Evolutionary conservation across 1,284 basidiomycete genomes (phyloP), one percentile per base, ranked within the genome.

Genomic region (Exobasidium cylindrosporum): DNA sequence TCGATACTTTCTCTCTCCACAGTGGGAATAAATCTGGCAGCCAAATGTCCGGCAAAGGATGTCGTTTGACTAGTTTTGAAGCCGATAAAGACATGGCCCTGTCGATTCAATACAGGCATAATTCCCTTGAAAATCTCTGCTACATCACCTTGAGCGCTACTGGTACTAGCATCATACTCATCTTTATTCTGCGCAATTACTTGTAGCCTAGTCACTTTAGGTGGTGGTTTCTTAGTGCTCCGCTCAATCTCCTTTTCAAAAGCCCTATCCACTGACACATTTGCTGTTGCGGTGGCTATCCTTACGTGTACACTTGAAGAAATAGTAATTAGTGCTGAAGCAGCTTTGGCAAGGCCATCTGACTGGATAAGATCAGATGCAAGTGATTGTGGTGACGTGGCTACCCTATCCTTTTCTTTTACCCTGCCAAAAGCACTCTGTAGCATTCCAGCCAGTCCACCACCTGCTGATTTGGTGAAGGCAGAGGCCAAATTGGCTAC

Each of bases 1-100:
- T 96, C 93, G 66, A 97, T 88, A 0, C 90, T 91, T 81, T 98
- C 95, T 67, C 95, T 86, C 81, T 98, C 95, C 1, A 98, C 95
- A 0, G 95, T 98, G 0, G 93, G 92, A 63, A 98, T 96, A 78
- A 97, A 97, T 6, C 93, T 14, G n/a, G 57, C 57, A 1, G 57
- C 57, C 26, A 97, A 87, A 73, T 95, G 92, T 0, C 93, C 93
- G 2, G 90, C 91, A 49, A 96, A 87, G 54, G 93, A 92, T 1
- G 93, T 96, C 4, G 93, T 96, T 81, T 98, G 95, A 24, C 85
- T 88, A 4, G 92, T 94, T 21, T 75, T 72, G 70, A 80, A 81
- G 11, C 81, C 81, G 57, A 82, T 81, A 50, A 80, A 81, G 46
- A 82, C 77, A 31, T 79, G 66, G 2, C 79, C 80, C 46, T 78